Evolutionary conservation across 768 basidiomycete genomes (phyloP).

Genomic region (Strobilomyces echinocephalus): DNA sequence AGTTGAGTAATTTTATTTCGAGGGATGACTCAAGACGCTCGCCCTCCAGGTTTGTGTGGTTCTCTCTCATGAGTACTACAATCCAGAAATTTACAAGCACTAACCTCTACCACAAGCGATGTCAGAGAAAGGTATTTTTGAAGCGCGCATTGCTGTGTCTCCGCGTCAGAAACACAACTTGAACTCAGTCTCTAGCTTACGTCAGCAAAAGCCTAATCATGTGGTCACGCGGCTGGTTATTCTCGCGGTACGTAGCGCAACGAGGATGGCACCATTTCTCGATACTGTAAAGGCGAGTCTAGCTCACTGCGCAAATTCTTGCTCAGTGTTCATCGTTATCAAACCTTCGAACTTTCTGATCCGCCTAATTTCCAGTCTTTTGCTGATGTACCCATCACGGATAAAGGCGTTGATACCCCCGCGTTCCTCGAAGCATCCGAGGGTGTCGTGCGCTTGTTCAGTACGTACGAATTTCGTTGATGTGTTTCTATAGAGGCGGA

Average conservation of each 20-base stretch:
- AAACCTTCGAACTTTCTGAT: not conserved
- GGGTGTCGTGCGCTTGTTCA: conserved; percentile 87
- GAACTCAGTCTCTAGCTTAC: conserved; percentile 1
- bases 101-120: no score
- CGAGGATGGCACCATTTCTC: conserved; percentile 69
- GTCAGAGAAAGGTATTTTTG: no score
- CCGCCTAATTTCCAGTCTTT: conserved; percentile 61
- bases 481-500: not conserved
- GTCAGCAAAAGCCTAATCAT: not conserved
- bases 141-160: no score
- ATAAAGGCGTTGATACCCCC: conserved; percentile 83
- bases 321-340: not conserved
- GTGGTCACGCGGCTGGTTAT: no score
- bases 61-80: no score
- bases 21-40: not conserved
- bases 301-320: no score
- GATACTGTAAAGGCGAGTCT: conserved; percentile 58
- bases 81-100: no score
- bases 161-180: no score
- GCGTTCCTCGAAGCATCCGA: conserved; percentile 84
- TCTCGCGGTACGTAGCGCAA: conserved; percentile 1
- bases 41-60: no score
- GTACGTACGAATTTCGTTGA: conserved; percentile 40
- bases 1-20: not conserved
- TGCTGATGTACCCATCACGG: conserved; percentile 80